Percentiles rank a stretch among this genome's conserved stretches.
Evolutionary conservation across 2,329 filamentous ascomycete genomes (phyloP).

Genomic region (Intubia oerlemansii): DNA sequence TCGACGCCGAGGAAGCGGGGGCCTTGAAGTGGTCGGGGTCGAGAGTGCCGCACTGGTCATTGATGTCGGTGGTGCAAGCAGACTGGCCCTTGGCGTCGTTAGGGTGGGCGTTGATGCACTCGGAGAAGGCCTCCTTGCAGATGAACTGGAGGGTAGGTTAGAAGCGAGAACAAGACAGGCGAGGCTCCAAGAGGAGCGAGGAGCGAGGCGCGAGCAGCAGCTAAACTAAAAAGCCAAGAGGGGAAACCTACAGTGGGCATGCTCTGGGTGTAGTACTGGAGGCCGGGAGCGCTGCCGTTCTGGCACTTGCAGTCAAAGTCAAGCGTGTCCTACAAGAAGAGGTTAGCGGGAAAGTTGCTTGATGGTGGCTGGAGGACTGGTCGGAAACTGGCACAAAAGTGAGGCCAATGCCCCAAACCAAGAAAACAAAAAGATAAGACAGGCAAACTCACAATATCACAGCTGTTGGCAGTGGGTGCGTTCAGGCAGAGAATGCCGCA

Average conservation of each 20-base stretch:
- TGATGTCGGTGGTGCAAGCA: slow-evolving; percentile 23
- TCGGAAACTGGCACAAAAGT: neutral
- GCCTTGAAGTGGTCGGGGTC: slow-evolving; percentile 14
- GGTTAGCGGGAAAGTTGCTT: too few species aligned
- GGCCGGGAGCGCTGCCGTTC: slow-evolving; percentile 26
- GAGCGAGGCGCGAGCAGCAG: too few species aligned
- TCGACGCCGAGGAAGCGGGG: neutral
- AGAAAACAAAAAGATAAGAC: too few species aligned
- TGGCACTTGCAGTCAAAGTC: slow-evolving; percentile 26
- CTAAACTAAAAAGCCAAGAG: neutral
- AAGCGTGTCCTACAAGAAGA: slow-evolving; percentile 18
- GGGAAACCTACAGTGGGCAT: slow-evolving; percentile 19
- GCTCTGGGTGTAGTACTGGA: slow-evolving; percentile 31
- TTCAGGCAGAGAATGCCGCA: slow-evolving; percentile 25
- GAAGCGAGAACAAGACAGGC: too few species aligned
- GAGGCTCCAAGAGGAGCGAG: too few species aligned
- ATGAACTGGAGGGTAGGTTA: slow-evolving; percentile 18
- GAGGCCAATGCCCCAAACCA: too few species aligned
- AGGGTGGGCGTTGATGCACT: slow-evolving; percentile 23
- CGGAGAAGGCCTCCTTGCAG: slow-evolving; percentile 24
- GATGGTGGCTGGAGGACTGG: too few species aligned
- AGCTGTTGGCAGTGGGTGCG: slow-evolving; percentile 19
- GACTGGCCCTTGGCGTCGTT: slow-evolving; percentile 13
- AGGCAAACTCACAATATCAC: slow-evolving; percentile 20
- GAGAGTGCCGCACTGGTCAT: slow-evolving; percentile 24